These are phyloP conservation scores for Aspergillus carlsbadensis DNA, from an alignment of 495 filamentous ascomycete species.

Conservation along the genomic window DNA sequence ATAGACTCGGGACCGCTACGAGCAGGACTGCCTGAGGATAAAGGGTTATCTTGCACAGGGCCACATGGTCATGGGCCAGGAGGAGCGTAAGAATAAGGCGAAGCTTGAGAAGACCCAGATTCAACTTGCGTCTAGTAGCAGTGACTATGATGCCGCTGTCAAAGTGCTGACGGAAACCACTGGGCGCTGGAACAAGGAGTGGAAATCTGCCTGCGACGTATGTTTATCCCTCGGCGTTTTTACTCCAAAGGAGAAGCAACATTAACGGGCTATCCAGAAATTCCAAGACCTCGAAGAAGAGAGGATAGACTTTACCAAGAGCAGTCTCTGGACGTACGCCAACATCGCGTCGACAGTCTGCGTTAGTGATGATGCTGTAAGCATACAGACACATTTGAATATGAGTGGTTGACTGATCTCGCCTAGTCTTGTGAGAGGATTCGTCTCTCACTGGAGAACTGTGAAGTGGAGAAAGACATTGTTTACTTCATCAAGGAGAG, in stretches of 20 bases:
- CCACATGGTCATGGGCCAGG: constrained; percentile 99
- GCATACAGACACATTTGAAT: constrained; percentile 19
- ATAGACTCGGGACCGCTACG: constrained; percentile 86
- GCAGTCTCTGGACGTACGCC: constrained; percentile 94
- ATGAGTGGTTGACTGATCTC: constrained; percentile 18
- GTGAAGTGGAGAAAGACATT: constrained; percentile 97
- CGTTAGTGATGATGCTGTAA: constrained; percentile 89
- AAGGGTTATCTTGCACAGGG: constrained; percentile 98
- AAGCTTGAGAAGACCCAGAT: constrained; percentile 99
- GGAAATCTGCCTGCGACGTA: constrained; percentile 93
- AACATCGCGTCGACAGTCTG: constrained; percentile 98
- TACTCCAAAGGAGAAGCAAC: not conserved
- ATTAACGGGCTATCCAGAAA: constrained; percentile 58
- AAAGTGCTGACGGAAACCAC: constrained; percentile 96
- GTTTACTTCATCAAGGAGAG: constrained; percentile 80
- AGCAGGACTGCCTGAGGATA: constrained; percentile 96
- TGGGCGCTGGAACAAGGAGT: constrained; percentile 92
- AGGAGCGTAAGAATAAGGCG: constrained; percentile 98
- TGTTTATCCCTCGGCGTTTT: too few species aligned
- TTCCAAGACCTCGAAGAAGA: constrained; percentile 99
- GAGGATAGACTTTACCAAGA: constrained; percentile 93
- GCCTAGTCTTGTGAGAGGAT: constrained; percentile 87
- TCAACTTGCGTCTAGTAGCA: constrained; percentile 82
- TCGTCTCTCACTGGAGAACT: constrained; percentile 88
- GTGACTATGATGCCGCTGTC: constrained; percentile 89